Conservation (phyloP, 306 rosid genomes). For the Cicer yamashitae region DNA sequence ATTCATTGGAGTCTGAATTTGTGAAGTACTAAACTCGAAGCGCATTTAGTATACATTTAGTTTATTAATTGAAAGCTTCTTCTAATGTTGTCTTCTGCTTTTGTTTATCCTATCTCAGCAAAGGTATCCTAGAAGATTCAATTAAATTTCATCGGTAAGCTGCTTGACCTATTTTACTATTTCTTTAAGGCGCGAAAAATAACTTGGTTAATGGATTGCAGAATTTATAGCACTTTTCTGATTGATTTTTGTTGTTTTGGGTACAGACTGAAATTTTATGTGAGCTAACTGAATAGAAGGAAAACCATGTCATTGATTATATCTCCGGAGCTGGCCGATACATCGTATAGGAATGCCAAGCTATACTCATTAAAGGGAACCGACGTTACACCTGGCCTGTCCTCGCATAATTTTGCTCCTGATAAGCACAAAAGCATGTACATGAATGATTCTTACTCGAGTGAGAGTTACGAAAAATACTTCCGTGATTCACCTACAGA, state of each 20-base stretch:
- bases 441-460: constrained; percentile 62
- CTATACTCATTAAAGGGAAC: constrained; percentile 71
- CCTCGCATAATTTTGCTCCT: constrained; percentile 58
- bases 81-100: constrained; percentile 28
- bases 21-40: constrained; percentile 12
- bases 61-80: constrained; percentile 4
- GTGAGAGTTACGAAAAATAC: constrained; percentile 81
- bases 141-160: constrained; percentile 40
- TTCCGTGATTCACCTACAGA: constrained; percentile 77
- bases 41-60: not conserved
- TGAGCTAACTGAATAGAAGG: constrained; percentile 41
- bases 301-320: constrained; percentile 76
- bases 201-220: constrained; percentile 5
- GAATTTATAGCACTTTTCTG: constrained; percentile 20
- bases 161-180: not conserved
- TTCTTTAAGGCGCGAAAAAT: constrained; percentile 21
- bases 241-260: constrained; percentile 46
- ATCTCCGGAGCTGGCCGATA: constrained; percentile 62
- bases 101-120: constrained; percentile 39
- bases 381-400: constrained; percentile 58
- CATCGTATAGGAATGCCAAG: constrained; percentile 67
- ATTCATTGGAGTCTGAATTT: not conserved
- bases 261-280: constrained; percentile 46
- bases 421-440: constrained; percentile 63
- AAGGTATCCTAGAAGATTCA: constrained; percentile 22